Conservation (phyloP, 2,329 filamentous ascomycete genomes). For the Phaeosphaeriaceae sp. region DNA sequence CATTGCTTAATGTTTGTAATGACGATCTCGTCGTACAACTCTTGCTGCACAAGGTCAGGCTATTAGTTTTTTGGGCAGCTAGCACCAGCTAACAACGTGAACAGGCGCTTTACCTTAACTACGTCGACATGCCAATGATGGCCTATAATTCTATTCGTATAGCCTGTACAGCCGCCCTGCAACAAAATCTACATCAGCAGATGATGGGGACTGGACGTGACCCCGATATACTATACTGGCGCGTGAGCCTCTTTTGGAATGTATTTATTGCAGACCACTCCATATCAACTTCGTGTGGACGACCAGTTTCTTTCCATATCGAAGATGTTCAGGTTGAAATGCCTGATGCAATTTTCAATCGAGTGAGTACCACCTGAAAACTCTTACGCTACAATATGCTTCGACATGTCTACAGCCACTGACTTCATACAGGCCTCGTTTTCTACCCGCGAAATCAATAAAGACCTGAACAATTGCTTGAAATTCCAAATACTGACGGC, state of each 20-base stretch:
- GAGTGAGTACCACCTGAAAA: constrained; percentile 16
- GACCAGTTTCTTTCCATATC: constrained; percentile 39
- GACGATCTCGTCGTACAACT: constrained; percentile 37
- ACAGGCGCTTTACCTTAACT: constrained; percentile 36
- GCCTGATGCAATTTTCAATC: constrained; percentile 24
- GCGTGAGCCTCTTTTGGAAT: constrained; percentile 39
- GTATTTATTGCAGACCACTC: constrained; percentile 34
- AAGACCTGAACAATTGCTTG: constrained; percentile 22
- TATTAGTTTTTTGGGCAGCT: not conserved
- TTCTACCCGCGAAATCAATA: constrained; percentile 15
- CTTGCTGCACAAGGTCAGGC: constrained; percentile 33
- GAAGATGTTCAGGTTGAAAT: constrained; percentile 34
- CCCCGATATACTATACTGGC: constrained; percentile 26
- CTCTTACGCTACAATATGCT: not conserved
- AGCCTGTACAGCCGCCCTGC: constrained; percentile 36
- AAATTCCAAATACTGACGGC: constrained; percentile 33
- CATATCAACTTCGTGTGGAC: constrained; percentile 39
- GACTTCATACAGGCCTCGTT: not conserved
- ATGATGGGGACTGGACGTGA: constrained; percentile 22
- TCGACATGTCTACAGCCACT: not conserved
- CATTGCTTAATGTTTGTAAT: constrained; percentile 24
- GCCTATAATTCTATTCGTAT: constrained; percentile 40
- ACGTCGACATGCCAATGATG: constrained; percentile 33
- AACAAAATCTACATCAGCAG: constrained; percentile 37
- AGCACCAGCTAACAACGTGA: not conserved